Percentiles rank a stretch among this genome's conserved stretches.
Conservation (phyloP, 2,329 filamentous ascomycete species). For the Ilyonectria robusta region DNA sequence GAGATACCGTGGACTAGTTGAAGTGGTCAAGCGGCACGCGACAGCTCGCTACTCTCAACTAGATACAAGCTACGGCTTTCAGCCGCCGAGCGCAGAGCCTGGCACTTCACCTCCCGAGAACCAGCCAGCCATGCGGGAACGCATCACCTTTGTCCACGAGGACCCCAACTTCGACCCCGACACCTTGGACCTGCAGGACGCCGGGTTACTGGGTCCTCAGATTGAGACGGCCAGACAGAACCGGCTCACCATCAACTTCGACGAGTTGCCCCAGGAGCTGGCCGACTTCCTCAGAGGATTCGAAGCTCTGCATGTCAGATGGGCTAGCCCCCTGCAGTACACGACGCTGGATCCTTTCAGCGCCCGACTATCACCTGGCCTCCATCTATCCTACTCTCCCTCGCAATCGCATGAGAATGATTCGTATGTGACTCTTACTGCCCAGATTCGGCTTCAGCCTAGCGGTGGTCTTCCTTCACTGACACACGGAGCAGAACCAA, state of each 20-base stretch:
- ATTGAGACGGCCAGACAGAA: constrained; percentile 83
- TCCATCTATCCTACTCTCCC: constrained; percentile 86
- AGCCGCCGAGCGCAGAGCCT: background rate
- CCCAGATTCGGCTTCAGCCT: background rate
- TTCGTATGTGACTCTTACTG: constrained; percentile 38
- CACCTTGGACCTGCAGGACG: constrained; percentile 70
- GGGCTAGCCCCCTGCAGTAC: constrained; percentile 74
- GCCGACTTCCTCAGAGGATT: constrained; percentile 72
- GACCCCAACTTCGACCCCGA: constrained; percentile 75
- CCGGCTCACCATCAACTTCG: constrained; percentile 78
- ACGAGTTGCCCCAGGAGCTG: constrained; percentile 81
- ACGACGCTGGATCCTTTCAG: constrained; percentile 77
- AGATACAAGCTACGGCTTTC: constrained; percentile 15
- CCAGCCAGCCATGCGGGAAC: constrained; percentile 74
- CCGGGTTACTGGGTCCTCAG: constrained; percentile 68
- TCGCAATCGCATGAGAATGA: constrained; percentile 29
- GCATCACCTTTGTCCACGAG: constrained; percentile 85
- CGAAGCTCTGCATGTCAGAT: constrained; percentile 84
- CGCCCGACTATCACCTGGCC: constrained; percentile 82
- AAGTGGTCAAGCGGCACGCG: constrained; percentile 33
- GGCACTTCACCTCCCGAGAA: background rate
- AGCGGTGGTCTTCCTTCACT: constrained; percentile 1
- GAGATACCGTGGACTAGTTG: constrained; percentile 16
- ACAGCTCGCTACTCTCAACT: constrained; percentile 29
- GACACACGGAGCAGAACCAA: constrained; percentile 54